Base-by-base conservation (phyloP, 2,329 filamentous ascomycete genomes). In the Verticillium zaregamsianum region DNA sequence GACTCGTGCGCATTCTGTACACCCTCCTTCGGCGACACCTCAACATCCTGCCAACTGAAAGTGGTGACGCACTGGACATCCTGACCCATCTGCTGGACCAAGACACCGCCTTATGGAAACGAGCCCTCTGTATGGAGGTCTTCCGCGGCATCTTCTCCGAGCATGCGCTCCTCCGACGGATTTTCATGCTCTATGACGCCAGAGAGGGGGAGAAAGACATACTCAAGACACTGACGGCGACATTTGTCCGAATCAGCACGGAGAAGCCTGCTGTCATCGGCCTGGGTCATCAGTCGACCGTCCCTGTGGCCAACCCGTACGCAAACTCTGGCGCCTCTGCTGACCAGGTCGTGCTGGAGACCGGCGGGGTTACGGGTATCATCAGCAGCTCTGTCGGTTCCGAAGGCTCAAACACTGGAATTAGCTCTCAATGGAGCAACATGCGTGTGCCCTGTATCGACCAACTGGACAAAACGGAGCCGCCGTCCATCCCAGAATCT, bases 231-330 rank as follows among this genome's bases (percentile, higher is more conserved):
- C 82, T 97, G 63, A 90, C 95, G 64, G 91, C 92, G 11, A 89
- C 90, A 0, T 93, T 99, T 71, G 95, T 98, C n/a, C 87, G 93
- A 15, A 80, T 98, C 9, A 94, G 94, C 60, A 93, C 93, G 0
- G 95, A 99, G 71, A 97, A 93, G 70, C 95, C 95, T 1, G 80
- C 86, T 0, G 82, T 96, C 31, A 98, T 99, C 64, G 95, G 95
- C 0, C 84, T 98, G 3, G 90, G 93, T 5, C 89, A 91, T 65
- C 92, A 96, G 68, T 98, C 95, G 1, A 93, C 92, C 0, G 86
- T 94, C 37, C 93, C 95, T 6, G 83, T 85, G 0, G 82, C 84
- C 9, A 81, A 80, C 52, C 83, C 85, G 5, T 81, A 82, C 55
- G 81, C 82, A 37, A 81, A 79, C 52, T 80, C 81, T 58, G 84